phyloP scores from a whole-genome alignment of 352 stramenopile species.

The Pythium dissimile region DNA sequence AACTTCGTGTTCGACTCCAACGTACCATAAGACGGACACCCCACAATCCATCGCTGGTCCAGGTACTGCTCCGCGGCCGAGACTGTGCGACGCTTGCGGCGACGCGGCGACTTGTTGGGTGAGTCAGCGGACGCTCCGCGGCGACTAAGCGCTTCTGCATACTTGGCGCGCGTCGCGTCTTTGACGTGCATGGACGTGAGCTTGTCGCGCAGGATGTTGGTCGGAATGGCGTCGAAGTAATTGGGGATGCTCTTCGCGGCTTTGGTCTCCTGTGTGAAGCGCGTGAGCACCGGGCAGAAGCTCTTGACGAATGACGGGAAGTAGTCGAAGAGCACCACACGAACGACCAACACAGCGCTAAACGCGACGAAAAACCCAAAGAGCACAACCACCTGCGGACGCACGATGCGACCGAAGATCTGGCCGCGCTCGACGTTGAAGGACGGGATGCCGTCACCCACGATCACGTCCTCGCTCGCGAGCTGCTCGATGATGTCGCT shows the following conservation, averaged over 20 bases:
- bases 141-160: slow-evolving; percentile 36
- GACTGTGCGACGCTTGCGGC: slow-evolving; percentile 33
- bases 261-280: slow-evolving; percentile 50
- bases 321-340: slow-evolving; percentile 66
- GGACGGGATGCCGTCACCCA: slow-evolving; percentile 55
- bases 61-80: slow-evolving; percentile 45
- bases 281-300: slow-evolving; percentile 50
- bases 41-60: slow-evolving; percentile 61
- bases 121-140: slow-evolving; percentile 19
- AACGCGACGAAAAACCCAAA: slow-evolving; percentile 67
- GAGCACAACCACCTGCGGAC: slow-evolving; percentile 69
- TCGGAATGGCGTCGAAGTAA: slow-evolving; percentile 82
- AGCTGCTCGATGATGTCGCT: slow-evolving; percentile 29
- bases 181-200: slow-evolving; percentile 27
- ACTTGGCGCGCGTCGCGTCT: slow-evolving; percentile 41
- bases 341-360: slow-evolving; percentile 44
- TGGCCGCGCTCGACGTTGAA: slow-evolving; percentile 44
- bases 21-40: slow-evolving; percentile 68
- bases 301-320: slow-evolving; percentile 53
- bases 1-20: too few species aligned
- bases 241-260: slow-evolving; percentile 67
- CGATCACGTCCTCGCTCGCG: slow-evolving; percentile 7
- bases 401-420: slow-evolving; percentile 57
- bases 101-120: slow-evolving; percentile 22
- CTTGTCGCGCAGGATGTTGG: slow-evolving; percentile 53